These are phyloP conservation scores for Neofusicoccum ribis DNA, from an alignment of 2,329 filamentous ascomycete genomes.

Conservation along the genomic window DNA sequence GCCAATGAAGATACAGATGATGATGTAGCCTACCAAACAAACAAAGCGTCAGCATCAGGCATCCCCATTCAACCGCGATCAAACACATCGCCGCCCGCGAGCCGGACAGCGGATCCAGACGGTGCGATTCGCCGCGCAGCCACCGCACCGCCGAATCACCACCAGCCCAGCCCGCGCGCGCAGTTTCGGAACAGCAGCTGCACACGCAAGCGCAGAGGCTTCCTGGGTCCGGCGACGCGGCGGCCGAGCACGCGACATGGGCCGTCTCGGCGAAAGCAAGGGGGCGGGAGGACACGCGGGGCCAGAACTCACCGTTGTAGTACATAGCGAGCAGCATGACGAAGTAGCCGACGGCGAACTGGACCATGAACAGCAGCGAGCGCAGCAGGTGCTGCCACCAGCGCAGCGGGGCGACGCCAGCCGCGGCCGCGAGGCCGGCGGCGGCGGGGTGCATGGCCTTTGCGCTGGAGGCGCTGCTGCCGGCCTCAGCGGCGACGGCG, in stretches of 20 bases:
- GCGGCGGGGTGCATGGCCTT: background rate
- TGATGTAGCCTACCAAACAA: conserved; percentile 58
- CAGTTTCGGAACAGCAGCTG: no score
- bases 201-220: no score
- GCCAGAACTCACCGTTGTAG: conserved; percentile 48
- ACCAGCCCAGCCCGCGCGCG: no score
- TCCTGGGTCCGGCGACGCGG: no score
- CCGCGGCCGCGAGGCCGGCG: conserved; percentile 50
- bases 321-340: conserved; percentile 73
- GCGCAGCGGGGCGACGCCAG: conserved; percentile 46
- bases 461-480: background rate
- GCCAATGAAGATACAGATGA: conserved; percentile 79
- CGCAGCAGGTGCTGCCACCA: conserved; percentile 63
- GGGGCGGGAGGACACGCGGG: background rate
- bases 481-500: background rate
- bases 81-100: no score
- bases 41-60: background rate
- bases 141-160: no score
- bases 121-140: no score
- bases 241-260: background rate
- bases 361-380: conserved; percentile 66
- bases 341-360: conserved; percentile 76
- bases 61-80: no score
- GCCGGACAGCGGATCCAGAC: no score
- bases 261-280: background rate